Conservation (phyloP, 306 rosid genomes). For the Citrullus colocynthis region DNA sequence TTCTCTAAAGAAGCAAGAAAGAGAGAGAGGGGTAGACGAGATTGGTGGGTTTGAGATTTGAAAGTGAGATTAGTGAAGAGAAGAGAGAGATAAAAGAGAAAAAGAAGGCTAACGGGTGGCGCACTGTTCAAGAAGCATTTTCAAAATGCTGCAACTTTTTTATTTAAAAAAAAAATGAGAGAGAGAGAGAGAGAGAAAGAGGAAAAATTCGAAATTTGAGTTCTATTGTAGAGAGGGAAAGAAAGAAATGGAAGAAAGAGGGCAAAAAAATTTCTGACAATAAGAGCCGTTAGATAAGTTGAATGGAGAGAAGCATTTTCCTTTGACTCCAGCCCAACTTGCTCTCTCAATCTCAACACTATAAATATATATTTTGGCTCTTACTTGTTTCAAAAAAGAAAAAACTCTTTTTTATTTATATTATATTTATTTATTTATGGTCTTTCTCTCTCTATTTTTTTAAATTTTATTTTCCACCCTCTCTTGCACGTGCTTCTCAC, state of each 20-base stretch:
- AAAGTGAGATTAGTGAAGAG: neutral
- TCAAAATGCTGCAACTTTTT: constrained; percentile 11
- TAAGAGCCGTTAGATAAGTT: neutral
- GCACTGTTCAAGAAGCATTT: constrained; percentile 26
- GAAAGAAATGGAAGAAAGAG: neutral
- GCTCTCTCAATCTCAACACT: neutral
- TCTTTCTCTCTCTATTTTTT: neutral
- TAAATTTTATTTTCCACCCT: neutral
- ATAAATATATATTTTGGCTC: neutral
- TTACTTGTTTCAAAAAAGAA: neutral
- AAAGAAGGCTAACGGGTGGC: constrained; percentile 2
- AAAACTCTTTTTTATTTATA: neutral
- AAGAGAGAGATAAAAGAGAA: neutral
- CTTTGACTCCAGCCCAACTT: neutral
- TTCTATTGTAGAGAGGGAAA: neutral
- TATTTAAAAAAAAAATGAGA: neutral
- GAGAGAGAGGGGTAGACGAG: neutral
- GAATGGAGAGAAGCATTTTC: neutral
- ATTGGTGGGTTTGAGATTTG: constrained; percentile 1
- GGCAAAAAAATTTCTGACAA: neutral
- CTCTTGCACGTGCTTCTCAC: neutral
- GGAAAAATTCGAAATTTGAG: constrained; percentile 43
- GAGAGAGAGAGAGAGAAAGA: neutral
- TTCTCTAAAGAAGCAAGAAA: neutral
- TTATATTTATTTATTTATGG: neutral